Percentiles rank a stretch among this genome's conserved stretches.
Evolutionary conservation across 202 grass and related monocot species (phyloP).

Genomic region (Miscanthus sacchariflorus): DNA sequence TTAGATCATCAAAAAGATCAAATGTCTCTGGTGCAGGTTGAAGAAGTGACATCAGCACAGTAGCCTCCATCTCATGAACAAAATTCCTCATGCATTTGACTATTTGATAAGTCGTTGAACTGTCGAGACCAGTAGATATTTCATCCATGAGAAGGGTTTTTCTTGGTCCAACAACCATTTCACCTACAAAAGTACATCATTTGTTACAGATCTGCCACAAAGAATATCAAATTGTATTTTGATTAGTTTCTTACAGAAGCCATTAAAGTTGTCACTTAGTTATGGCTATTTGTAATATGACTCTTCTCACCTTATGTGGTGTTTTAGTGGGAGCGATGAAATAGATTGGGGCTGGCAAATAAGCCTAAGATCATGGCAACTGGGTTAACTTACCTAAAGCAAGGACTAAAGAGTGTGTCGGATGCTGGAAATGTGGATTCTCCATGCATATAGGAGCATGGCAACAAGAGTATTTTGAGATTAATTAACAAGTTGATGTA

Average conservation of each 20-base stretch:
- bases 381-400: background rate
- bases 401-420: background rate
- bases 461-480: background rate
- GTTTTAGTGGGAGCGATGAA: background rate
- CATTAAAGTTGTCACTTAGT: background rate
- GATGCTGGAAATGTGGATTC: background rate
- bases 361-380: background rate
- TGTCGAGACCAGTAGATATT: slow-evolving; percentile 87
- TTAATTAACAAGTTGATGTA: background rate
- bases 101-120: slow-evolving; percentile 82
- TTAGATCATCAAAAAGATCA: slow-evolving; percentile 82
- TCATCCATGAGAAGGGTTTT: slow-evolving; percentile 90
- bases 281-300: background rate
- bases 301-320: background rate
- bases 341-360: background rate
- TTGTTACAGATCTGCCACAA: background rate
- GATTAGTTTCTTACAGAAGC: background rate
- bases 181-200: slow-evolving; percentile 52
- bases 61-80: slow-evolving; percentile 82
- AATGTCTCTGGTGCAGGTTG: slow-evolving; percentile 87
- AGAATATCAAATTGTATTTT: background rate
- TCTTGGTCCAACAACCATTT: slow-evolving; percentile 83
- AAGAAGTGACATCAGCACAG: slow-evolving; percentile 85
- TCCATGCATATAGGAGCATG: background rate
- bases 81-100: slow-evolving; percentile 81